Evolutionary conservation across 345 rosid species (phyloP).

Genomic region (Rhodomyrtus tomentosa): DNA sequence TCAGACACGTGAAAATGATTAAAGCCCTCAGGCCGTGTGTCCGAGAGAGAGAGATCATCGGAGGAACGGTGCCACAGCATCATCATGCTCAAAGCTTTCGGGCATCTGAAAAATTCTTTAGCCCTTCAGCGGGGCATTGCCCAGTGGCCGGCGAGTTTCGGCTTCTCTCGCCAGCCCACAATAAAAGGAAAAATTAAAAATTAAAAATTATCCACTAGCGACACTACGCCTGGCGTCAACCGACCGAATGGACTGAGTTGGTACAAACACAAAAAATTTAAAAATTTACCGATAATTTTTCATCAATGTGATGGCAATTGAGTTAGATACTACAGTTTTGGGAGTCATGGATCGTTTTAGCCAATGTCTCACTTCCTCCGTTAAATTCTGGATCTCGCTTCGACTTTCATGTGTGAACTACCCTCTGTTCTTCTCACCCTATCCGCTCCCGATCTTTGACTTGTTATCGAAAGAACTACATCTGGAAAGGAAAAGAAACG

Average conservation of each 20-base stretch:
- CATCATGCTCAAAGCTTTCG: not conserved
- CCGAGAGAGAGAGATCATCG: not conserved
- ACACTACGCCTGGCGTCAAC: fast-evolving
- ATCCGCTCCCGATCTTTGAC: not conserved
- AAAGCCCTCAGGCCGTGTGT: not conserved
- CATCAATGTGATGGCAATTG: not conserved
- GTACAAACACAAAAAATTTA: too few relatives aligned
- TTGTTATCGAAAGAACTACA: not conserved
- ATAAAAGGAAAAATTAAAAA: too few relatives aligned
- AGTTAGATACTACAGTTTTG: not conserved
- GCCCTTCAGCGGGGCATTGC: too few relatives aligned
- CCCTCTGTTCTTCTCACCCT: not conserved
- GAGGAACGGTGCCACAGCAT: too few relatives aligned
- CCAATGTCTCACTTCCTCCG: not conserved
- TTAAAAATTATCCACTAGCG: too few relatives aligned
- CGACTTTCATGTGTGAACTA: not conserved
- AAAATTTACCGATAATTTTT: not conserved
- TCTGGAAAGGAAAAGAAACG: not conserved
- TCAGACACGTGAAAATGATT: not conserved
- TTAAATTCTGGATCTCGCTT: not conserved
- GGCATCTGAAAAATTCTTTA: too few relatives aligned
- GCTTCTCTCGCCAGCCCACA: too few relatives aligned
- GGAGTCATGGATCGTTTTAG: not conserved
- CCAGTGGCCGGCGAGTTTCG: too few relatives aligned
- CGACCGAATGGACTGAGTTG: too few relatives aligned